Evolutionary conservation across 2,329 filamentous ascomycete genomes (phyloP).

Genomic region (Beauveria sp.): DNA sequence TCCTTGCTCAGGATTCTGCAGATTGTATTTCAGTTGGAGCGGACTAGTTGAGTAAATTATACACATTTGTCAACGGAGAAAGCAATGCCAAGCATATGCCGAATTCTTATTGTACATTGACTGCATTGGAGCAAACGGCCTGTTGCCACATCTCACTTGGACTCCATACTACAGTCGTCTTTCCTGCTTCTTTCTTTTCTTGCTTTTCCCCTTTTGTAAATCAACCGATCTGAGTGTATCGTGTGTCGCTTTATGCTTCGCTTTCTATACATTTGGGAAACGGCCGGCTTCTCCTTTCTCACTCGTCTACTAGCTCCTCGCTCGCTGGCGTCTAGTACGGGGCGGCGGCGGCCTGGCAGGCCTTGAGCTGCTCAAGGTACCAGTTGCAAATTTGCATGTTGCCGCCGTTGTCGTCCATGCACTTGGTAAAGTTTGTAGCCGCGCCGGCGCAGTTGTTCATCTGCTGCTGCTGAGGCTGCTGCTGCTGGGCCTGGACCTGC

Average conservation of each 20-base stretch:
- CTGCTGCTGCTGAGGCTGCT: conserved; percentile 45
- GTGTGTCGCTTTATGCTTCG: not conserved
- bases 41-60: conserved; percentile 14
- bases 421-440: conserved; percentile 81
- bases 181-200: not conserved
- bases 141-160: not conserved
- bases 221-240: not conserved
- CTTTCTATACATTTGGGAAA: not conserved
- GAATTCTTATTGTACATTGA: not conserved
- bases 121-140: not conserved
- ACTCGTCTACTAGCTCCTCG: not conserved
- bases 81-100: conserved; percentile 13
- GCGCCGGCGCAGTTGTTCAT: conserved; percentile 67
- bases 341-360: conserved; percentile 71
- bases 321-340: conserved; percentile 48
- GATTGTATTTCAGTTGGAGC: conserved; percentile 5
- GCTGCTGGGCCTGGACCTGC: conserved; percentile 42
- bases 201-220: not conserved
- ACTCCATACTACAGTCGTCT: not conserved
- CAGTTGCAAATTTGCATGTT: conserved; percentile 95
- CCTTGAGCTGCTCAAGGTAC: conserved; percentile 97
- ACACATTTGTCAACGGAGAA: conserved; percentile 16
- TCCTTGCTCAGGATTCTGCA: not conserved
- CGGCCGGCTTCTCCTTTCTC: not conserved
- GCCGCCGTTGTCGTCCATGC: conserved; percentile 91